Conservation (phyloP, 1,139 yeast species). For the Protomyces gravidus region DNA sequence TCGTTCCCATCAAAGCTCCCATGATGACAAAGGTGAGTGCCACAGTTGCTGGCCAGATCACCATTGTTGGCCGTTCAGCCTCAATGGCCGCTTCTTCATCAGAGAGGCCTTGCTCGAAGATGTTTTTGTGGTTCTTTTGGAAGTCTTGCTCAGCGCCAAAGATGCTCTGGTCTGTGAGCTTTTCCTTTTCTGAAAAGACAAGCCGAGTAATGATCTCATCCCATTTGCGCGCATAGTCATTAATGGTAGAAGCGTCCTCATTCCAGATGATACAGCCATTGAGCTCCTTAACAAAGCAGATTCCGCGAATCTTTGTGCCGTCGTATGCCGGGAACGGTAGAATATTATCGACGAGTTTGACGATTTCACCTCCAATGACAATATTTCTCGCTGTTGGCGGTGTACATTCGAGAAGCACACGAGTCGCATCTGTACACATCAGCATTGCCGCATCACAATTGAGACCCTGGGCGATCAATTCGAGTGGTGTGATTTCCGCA, state of each 20-base stretch:
- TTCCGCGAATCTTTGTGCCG: conserved; percentile 14
- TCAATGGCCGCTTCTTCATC: background rate
- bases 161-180: conserved; percentile 13
- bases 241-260: conserved; percentile 29
- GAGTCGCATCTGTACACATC: conserved; percentile 26
- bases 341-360: conserved; percentile 19
- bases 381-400: conserved; percentile 22
- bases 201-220: conserved; percentile 18
- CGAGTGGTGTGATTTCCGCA: conserved; percentile 17
- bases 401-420: conserved; percentile 17
- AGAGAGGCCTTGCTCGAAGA: conserved; percentile 6
- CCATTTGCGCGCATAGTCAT: conserved; percentile 22
- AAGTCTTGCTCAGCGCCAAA: conserved; percentile 11
- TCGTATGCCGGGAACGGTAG: conserved; percentile 24
- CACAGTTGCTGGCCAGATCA: conserved; percentile 19
- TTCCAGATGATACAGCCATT: conserved; percentile 32
- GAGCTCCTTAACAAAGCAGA: conserved; percentile 30
- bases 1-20: conserved; percentile 15
- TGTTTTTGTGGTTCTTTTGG: background rate
- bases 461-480: conserved; percentile 24
- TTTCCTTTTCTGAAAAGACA: conserved; percentile 14
- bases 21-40: conserved; percentile 13
- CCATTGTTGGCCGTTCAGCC: conserved; percentile 11
- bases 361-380: conserved; percentile 19
- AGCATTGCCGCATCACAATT: conserved; percentile 21